Evolutionary conservation across 2,329 filamentous ascomycete species (phyloP), one percentile per base, ranked within the genome.

Genomic region (Xylariaceae sp.): DNA sequence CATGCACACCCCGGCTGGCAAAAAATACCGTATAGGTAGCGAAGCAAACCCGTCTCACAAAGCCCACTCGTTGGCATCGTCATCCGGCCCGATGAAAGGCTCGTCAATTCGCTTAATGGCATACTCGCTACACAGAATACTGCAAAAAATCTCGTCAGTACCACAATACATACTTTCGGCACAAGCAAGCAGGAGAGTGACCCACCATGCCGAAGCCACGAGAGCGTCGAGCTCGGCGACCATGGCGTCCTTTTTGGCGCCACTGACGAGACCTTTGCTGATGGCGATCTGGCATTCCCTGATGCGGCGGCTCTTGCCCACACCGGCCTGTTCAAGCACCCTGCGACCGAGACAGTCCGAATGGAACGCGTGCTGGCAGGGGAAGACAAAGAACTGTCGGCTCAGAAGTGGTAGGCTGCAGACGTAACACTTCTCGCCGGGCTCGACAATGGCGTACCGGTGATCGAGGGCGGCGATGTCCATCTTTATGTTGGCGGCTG

Each of bases 341-440:
- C 84, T 85, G 54, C 79, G 82, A 0, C 88, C 90, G 34, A 98
- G 66, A 60, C 92, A 98, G 59, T 98, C 92, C 29, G 86, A 90
- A 62, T 98, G 92, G 57, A 98, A 98, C 3, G 89, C 86, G 64
- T 98, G 92, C 68, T 98, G 92, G 62, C 92, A 98, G 0, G 92
- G 92, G 51, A 98, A 98, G 13, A 98, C 92, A 53, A 97, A 98
- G 65, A 98, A 98, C 55, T 96, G 89, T 38, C 89, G 70, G 56
- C 85, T 89, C 12, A 98, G 72, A 38, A 98, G 67, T 8, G 92
- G 92, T 40, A 97, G 65, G 0, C 81, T 78, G 57, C 92, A 98
- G 2, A 84, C 78, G 66, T 90, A 94, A 63, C 92, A 98, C 59
- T 87, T 83, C 69, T 98, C 92, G 0, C 92, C 92, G 0, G 92